Evolutionary conservation across 805 yeast species (phyloP), one percentile per base, ranked within the genome.

Genomic region (Monosporozyma siamensis): DNA sequence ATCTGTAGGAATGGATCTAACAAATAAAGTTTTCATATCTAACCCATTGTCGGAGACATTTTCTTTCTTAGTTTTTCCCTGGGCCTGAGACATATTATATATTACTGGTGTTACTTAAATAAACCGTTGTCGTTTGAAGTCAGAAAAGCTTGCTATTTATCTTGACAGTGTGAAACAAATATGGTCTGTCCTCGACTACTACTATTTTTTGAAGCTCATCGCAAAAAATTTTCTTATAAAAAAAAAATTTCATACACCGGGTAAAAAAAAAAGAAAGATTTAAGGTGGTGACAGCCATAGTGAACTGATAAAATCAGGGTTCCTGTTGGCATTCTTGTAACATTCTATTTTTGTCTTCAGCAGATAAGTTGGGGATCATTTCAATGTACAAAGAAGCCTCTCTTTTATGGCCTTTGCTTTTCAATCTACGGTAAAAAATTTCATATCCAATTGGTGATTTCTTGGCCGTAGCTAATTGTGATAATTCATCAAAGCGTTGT

Each of bases 1-100:
- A 32, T 76, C 80, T 46, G 70, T 69, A 2, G 97, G 97, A 27
- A 90, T 70, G 4, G 89, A 74, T 50, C 97, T 76, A 34, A 92
- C 94, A 61, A 92, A 92, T 29, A 92, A 68, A 18, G 95, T 83
- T 56, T 67, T 65, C 48, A 53, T 54, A 48, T 70, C 74, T 10
- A 68, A 42, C 18, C 56, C 60, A 34, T 58, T 58, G 10, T 55
- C 61, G 22, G 41, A 42, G 21, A 34, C 42, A 15, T 27, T 36
- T 11, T 39, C 34, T 9, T 20, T 7, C 4, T 8, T 34, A 8
- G 10, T 18, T 31, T 38, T 9, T 14, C 17, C 17, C 17, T 32
- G 29, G 26, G 7, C 21, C 37, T 42, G 41, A 31, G 48, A 39
- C 43, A 39, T 39, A 17, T 4, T 35, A n/a, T n/a, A n/a, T n/a